Evolutionary conservation across 257 asterid genomes (phyloP).

Genomic region (Ballota nigra): DNA sequence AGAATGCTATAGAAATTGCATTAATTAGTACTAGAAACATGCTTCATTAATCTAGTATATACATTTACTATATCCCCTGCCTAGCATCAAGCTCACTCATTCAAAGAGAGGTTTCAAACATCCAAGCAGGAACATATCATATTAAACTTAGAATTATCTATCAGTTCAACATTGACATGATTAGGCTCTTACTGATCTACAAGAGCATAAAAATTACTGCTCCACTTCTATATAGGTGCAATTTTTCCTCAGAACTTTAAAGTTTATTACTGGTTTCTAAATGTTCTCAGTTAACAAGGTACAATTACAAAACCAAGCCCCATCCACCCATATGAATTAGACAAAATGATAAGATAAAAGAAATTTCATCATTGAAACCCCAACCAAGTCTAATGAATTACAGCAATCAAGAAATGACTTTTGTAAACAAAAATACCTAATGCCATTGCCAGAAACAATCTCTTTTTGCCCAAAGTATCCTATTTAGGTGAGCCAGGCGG

Average conservation of each 20-base stretch:
- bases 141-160: background rate
- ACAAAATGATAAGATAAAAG: background rate
- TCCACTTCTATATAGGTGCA: background rate
- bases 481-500: constrained; percentile 39
- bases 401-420: background rate
- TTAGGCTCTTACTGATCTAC: background rate
- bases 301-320: background rate
- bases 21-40: background rate
- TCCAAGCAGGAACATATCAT: background rate
- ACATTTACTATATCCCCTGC: background rate
- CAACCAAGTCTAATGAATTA: background rate
- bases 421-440: constrained; percentile 15
- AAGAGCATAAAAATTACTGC: background rate
- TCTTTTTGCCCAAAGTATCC: background rate
- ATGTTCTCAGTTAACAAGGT: background rate
- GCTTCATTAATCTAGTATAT: background rate
- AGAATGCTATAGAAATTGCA: background rate
- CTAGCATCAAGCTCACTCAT: background rate
- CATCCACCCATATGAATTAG: background rate
- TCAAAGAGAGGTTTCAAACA: background rate
- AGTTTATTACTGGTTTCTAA: background rate
- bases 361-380: constrained; percentile 10
- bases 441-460: constrained; percentile 14
- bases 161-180: background rate
- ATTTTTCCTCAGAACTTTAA: background rate